Evolutionary conservation across 306 rosid species (phyloP).

Genomic region (Trichosanthes cucumerina): DNA sequence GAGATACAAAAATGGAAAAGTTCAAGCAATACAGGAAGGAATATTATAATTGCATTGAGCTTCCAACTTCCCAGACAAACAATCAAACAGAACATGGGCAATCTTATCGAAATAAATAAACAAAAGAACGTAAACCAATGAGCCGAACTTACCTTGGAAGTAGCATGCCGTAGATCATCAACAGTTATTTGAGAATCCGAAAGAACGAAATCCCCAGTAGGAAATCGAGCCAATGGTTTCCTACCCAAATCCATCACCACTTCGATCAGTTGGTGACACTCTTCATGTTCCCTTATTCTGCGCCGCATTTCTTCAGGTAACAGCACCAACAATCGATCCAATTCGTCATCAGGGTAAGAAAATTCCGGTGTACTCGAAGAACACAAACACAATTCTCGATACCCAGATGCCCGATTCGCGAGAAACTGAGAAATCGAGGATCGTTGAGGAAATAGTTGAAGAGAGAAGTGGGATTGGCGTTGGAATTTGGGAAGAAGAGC

Average conservation of each 20-base stretch:
- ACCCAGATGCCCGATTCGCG: conserved; percentile 25
- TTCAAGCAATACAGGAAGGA: neutral
- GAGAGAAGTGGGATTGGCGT: conserved; percentile 21
- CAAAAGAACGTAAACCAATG: neutral
- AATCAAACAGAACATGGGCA: conserved; percentile 23
- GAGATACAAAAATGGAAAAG: neutral
- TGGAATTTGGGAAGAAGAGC: conserved; percentile 15
- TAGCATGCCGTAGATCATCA: conserved; percentile 68
- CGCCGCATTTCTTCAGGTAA: conserved; percentile 80
- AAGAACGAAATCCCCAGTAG: conserved; percentile 66
- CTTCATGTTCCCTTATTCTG: conserved; percentile 54
- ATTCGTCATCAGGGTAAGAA: conserved; percentile 45
- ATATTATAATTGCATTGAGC: neutral
- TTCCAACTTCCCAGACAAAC: neutral
- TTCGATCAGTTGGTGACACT: conserved; percentile 60
- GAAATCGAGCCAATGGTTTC: conserved; percentile 85
- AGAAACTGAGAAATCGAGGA: conserved; percentile 13
- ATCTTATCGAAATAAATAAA: neutral
- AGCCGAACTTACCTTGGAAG: conserved; percentile 52
- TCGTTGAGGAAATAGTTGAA: conserved; percentile 3
- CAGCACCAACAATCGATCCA: conserved; percentile 57
- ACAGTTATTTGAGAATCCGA: conserved; percentile 54
- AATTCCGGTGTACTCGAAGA: conserved; percentile 11
- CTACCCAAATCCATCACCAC: conserved; percentile 96
- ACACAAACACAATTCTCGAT: conserved; percentile 14